phyloP scores from a whole-genome alignment of 495 filamentous ascomycete genomes.

The Rusavskia elegans region DNA sequence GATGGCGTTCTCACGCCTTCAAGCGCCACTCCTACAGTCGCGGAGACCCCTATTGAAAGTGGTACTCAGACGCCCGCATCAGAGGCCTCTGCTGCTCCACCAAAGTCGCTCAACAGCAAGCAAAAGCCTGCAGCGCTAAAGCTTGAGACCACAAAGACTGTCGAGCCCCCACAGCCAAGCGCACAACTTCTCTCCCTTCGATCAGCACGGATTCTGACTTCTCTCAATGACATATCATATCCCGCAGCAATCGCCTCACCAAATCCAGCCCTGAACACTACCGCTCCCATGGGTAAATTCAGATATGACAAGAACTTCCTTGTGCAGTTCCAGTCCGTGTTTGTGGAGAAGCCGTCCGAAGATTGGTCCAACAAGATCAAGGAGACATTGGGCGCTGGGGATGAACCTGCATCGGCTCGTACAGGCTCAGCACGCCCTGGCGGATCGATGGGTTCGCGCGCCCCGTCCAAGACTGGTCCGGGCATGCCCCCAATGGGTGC shows the following conservation, averaged over 20 bases:
- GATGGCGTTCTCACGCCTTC: slow-evolving; percentile 16
- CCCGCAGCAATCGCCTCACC: slow-evolving; percentile 69
- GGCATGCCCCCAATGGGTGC: slow-evolving; percentile 45
- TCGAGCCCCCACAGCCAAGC: slow-evolving; percentile 80
- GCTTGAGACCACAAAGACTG: slow-evolving; percentile 61
- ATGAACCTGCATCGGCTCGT: slow-evolving; percentile 43
- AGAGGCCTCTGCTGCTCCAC: slow-evolving; percentile 36
- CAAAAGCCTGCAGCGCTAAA: slow-evolving; percentile 69
- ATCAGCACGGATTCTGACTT: slow-evolving; percentile 67
- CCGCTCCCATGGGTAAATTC: slow-evolving; percentile 62
- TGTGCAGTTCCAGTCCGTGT: slow-evolving; percentile 89
- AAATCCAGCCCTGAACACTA: slow-evolving; percentile 74
- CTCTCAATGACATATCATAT: slow-evolving; percentile 54
- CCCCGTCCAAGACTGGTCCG: slow-evolving; percentile 24
- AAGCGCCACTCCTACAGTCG: slow-evolving; percentile 25
- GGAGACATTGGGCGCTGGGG: slow-evolving; percentile 65
- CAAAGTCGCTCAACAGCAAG: slow-evolving; percentile 36
- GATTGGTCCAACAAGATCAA: slow-evolving; percentile 79
- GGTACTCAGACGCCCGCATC: slow-evolving; percentile 40
- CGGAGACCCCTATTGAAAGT: slow-evolving; percentile 32
- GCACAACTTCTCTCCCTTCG: slow-evolving; percentile 82
- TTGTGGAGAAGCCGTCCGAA: slow-evolving; percentile 83
- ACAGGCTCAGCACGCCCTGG: slow-evolving; percentile 59
- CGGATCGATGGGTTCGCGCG: slow-evolving; percentile 31
- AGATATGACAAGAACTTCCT: slow-evolving; percentile 93